A percentile compares a stretch with the other conserved stretches of the same genome.
These are phyloP conservation scores for Schoenoplectus tabernaemontani DNA, from an alignment of 202 grass and related monocot genomes.

Conservation along the genomic window DNA sequence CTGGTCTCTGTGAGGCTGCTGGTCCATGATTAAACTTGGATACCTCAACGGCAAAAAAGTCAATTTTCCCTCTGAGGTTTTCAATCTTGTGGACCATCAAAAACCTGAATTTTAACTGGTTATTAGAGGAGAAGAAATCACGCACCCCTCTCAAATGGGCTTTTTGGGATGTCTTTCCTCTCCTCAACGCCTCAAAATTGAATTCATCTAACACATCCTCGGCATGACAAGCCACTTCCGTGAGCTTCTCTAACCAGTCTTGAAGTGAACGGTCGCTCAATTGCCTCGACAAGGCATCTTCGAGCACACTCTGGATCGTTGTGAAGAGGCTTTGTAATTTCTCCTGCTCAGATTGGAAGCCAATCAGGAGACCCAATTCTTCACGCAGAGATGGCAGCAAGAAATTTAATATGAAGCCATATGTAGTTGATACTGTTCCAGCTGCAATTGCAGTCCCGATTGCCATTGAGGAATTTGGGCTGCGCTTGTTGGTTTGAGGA, in stretches of 20 bases:
- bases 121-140: constrained; percentile 21
- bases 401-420: constrained; percentile 2
- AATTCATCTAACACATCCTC: constrained; percentile 23
- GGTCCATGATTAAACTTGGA: no score
- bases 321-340: constrained; percentile 3
- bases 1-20: no score
- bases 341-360: constrained; percentile 3
- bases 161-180: not conserved
- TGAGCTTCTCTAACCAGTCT: constrained; percentile 25
- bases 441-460: not conserved
- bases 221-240: not conserved
- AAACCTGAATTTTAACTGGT: constrained; percentile 19
- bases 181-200: constrained; percentile 16
- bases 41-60: constrained; percentile 17
- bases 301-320: constrained; percentile 17
- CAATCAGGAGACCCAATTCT: not conserved
- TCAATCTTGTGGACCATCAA: constrained; percentile 24
- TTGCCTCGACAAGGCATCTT: not conserved
- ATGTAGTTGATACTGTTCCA: not conserved
- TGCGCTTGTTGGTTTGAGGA: not conserved
- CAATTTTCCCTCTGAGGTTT: not conserved
- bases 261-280: not conserved
- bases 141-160: not conserved
- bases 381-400: not conserved
- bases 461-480: not conserved